Evolutionary conservation across 1,284 basidiomycete species (phyloP), one percentile per base, ranked within the genome.

Genomic region (Puccinia sorghi): DNA sequence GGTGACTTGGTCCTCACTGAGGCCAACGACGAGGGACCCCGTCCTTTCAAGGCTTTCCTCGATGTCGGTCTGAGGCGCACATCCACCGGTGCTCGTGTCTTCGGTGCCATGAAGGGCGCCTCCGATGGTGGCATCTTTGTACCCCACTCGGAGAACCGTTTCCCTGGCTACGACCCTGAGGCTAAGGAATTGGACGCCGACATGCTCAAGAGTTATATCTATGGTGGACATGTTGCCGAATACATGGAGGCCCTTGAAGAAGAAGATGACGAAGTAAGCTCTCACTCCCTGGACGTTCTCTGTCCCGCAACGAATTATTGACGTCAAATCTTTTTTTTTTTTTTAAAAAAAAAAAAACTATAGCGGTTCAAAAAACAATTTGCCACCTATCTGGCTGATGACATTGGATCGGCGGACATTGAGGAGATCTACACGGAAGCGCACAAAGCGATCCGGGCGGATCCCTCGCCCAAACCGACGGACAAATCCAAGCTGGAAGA

Each of bases 221-320:
- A 90, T 84, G 96, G 94, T 86, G 95, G 95, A 77, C 95, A 99
- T 86, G 91, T 99, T 80, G 93, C 97, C 81, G 97, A 99, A 87
- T 99, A 98, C 89, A 99, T 99, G 97, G 94, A 99, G 88, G 92
- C 90, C 72, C 88, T 99, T 80, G 97, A 99, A 88, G 97, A 99
- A 89, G 97, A 99, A 88, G 97, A 99, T 86, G 97, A 98, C 85
- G 96, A 98, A 87, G 73, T 75, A 56, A 54, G 63, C 25, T 54
- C 17, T 52, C 27, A 12, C 8, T 32, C 27, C 9, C 56, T n/a
- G n/a, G n/a, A n/a, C n/a, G n/a, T n/a, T n/a, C n/a, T n/a, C n/a
- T n/a, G n/a, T n/a, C n/a, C n/a, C n/a, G n/a, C n/a, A n/a, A n/a
- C n/a, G n/a, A n/a, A n/a, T n/a, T n/a, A n/a, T n/a, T n/a, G n/a